A percentile compares a stretch with the other conserved stretches of the same genome.
These are phyloP conservation scores for Pistacia integerrima DNA, from an alignment of 345 rosid species.

Conservation along the genomic window DNA sequence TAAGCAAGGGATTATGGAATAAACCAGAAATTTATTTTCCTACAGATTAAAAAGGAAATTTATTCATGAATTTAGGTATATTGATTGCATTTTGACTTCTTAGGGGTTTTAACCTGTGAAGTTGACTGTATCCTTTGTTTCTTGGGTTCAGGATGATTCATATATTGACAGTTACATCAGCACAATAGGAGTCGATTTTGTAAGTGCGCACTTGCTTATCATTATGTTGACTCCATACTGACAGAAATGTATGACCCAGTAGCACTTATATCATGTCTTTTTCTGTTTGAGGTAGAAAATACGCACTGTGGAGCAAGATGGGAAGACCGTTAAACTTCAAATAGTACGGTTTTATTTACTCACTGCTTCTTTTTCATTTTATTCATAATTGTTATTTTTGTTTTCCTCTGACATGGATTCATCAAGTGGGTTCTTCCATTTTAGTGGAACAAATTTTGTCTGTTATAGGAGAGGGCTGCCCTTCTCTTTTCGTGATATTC, in stretches of 20 bases:
- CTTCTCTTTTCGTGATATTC: neutral
- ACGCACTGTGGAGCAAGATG: constrained; percentile 91
- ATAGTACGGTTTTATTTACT: constrained; percentile 36
- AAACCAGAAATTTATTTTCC: neutral
- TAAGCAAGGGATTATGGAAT: neutral
- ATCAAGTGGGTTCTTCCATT: neutral
- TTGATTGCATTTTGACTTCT: neutral
- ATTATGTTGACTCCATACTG: neutral
- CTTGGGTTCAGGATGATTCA: constrained; percentile 63
- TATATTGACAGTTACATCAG: constrained; percentile 82
- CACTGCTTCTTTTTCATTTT: neutral
- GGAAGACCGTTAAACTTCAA: constrained; percentile 80
- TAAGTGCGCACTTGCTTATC: constrained; percentile 30
- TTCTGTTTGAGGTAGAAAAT: constrained; percentile 59
- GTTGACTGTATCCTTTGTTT: constrained; percentile 8
- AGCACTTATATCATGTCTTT: constrained; percentile 14
- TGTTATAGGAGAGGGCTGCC: neutral
- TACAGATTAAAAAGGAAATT: no score
- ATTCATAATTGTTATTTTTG: neutral
- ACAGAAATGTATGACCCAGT: neutral
- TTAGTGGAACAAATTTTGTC: no score
- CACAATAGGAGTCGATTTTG: constrained; percentile 88
- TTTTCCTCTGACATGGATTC: neutral
- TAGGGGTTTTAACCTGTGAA: neutral
- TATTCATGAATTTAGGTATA: neutral